A percentile compares a stretch with the other conserved stretches of the same genome.
Conservation (phyloP, 2,329 filamentous ascomycete species). For the Cryphonectria naterciae region DNA sequence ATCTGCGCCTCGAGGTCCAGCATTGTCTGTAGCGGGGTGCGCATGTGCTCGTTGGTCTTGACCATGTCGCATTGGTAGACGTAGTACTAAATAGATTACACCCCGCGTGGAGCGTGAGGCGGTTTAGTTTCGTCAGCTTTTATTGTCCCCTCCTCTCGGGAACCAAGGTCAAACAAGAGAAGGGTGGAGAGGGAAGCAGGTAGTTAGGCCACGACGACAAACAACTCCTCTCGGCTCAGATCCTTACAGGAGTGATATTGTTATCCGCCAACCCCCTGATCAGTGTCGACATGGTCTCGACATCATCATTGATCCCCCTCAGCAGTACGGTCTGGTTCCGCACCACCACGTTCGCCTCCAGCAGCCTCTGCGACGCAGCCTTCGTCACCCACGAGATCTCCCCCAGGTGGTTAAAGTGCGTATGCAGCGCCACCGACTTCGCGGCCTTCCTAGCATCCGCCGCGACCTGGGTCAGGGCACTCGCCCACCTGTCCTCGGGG, state of each 20-base stretch:
- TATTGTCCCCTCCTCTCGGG: too few relatives aligned
- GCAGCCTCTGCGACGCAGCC: constrained; percentile 54
- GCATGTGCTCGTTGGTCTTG: constrained; percentile 61
- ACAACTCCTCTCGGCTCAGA: background rate
- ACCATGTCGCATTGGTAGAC: constrained; percentile 70
- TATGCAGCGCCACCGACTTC: constrained; percentile 66
- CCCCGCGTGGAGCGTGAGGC: background rate
- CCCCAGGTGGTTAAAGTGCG: constrained; percentile 66
- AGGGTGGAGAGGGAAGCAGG: too few relatives aligned
- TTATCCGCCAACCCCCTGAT: constrained; percentile 59
- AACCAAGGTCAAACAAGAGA: background rate
- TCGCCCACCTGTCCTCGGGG: constrained; percentile 55
- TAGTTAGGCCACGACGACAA: background rate
- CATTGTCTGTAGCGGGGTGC: constrained; percentile 63
- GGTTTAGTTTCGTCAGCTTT: background rate
- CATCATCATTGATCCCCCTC: constrained; percentile 61
- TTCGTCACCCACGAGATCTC: constrained; percentile 65
- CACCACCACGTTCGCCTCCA: constrained; percentile 56
- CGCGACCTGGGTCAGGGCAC: constrained; percentile 55
- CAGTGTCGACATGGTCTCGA: constrained; percentile 55
- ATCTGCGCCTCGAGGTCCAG: constrained; percentile 61
- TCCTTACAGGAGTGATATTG: constrained; percentile 58
- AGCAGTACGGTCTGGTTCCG: constrained; percentile 65
- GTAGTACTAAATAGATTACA: constrained; percentile 54
- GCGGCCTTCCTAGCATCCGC: constrained; percentile 54